Conservation (phyloP, 768 basidiomycete species). For the Naganishia randhawae region DNA sequence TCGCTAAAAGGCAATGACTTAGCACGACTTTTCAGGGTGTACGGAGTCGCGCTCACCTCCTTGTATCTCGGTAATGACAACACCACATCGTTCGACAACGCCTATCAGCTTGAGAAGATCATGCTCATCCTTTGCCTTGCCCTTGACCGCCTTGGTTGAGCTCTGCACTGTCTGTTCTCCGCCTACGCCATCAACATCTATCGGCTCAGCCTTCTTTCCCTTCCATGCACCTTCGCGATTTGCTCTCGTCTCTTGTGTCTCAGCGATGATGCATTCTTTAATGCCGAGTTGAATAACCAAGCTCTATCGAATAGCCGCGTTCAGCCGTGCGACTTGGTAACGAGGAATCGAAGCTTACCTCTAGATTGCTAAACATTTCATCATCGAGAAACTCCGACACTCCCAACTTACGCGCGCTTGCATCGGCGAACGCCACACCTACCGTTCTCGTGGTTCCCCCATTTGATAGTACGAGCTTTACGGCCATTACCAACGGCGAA, state of each 20-base stretch:
- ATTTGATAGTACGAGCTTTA: slow-evolving; percentile 63
- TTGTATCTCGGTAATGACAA: slow-evolving; percentile 84
- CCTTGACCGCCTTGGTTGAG: slow-evolving; percentile 50
- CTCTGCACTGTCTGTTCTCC: slow-evolving; percentile 42
- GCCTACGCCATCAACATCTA: slow-evolving; percentile 17
- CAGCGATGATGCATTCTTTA: slow-evolving; percentile 81
- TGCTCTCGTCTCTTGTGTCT: slow-evolving; percentile 24
- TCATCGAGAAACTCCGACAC: slow-evolving; percentile 90
- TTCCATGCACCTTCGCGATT: slow-evolving; percentile 3
- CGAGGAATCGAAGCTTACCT: slow-evolving; percentile 56
- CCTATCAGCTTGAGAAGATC: slow-evolving; percentile 82
- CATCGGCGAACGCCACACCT: slow-evolving; percentile 88
- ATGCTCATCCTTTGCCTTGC: slow-evolving; percentile 56
- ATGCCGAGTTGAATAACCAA: slow-evolving; percentile 91
- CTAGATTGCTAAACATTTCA: slow-evolving; percentile 90
- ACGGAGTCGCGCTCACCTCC: slow-evolving; percentile 51
- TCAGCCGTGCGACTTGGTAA: background rate
- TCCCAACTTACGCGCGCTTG: slow-evolving; percentile 76
- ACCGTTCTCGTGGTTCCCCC: slow-evolving; percentile 62
- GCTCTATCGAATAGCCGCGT: slow-evolving; percentile 58
- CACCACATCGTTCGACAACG: slow-evolving; percentile 81
- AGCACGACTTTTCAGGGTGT: background rate
- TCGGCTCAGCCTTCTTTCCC: slow-evolving; percentile 20
- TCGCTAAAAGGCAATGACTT: slow-evolving; percentile 56
- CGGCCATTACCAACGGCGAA: slow-evolving; percentile 82